A percentile compares a stretch with the other conserved stretches of the same genome.
These are phyloP conservation scores for Rutstroemia sydowiana DNA, from an alignment of 2,329 filamentous ascomycete species.

Conservation along the genomic window DNA sequence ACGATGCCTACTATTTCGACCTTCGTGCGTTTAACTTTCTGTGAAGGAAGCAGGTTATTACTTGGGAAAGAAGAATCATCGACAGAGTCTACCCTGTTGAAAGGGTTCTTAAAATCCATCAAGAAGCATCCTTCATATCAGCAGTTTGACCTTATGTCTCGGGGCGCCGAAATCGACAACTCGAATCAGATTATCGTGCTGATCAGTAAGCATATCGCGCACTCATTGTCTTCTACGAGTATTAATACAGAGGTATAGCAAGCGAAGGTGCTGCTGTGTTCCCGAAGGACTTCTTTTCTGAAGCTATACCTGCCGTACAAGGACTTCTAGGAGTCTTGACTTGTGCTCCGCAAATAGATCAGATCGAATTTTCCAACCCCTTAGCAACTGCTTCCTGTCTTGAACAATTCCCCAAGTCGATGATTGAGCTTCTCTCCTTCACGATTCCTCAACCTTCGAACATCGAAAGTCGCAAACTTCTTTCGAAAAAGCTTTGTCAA, in stretches of 20 bases:
- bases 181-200: background rate
- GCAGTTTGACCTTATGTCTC: background rate
- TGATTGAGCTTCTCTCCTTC: background rate
- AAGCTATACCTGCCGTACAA: background rate
- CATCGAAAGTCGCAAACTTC: background rate
- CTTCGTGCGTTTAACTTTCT: background rate
- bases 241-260: background rate
- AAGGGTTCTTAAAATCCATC: background rate
- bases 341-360: background rate
- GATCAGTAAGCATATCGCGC: background rate
- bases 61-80: background rate
- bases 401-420: background rate
- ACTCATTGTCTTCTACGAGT: background rate
- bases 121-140: background rate
- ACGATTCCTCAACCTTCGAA: background rate
- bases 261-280: background rate
- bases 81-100: background rate
- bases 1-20: no score
- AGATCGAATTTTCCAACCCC: background rate
- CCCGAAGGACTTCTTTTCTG: background rate
- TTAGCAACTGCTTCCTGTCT: background rate
- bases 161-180: background rate
- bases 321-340: background rate
- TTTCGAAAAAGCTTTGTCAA: background rate
- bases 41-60: background rate